Base-by-base conservation (phyloP, 768 basidiomycete species). In the Mycena filopes region DNA sequence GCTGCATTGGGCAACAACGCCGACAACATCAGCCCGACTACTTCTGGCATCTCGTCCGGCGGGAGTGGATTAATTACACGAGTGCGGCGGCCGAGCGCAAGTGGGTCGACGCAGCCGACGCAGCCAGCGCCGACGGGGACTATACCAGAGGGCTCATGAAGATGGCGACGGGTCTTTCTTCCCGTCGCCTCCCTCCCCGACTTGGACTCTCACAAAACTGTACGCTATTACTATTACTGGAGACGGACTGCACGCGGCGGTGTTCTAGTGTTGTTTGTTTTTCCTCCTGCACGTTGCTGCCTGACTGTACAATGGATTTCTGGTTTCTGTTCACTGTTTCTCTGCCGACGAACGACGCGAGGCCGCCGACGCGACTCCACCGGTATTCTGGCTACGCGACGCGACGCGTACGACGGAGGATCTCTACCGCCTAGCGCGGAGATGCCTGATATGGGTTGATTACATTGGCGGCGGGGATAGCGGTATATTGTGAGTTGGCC, bases 81-180 rank as follows among this genome's bases (percentile, higher is more conserved):
- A 74, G 82, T 78, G 60, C 82, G 86, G 75, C 75, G 85, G 60
- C 64, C 80, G 70, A 86, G 86, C 62, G 76, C 79, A 41, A 81
- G 81, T 60, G 83, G 80, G 20, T 70, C 72, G 63, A n/a, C 64
- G 12, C 59, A 53, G 18, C 18, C 10, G 36, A 4, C 36, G 36
- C 36, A 36, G 5, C 36, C 36, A 4, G 15, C 49, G 29, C 46
- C 46, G 25, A 13, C 50, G 40, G 53, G 31, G 36, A 54, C 25
- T 21, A 48, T 54, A 36, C 46, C 42, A 42, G 50, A 29, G 42
- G 21, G 28, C 25, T 31, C 26, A 4, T 55, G 40, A 63, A 50
- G 42, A n/a, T n/a, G n/a, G 33, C 25, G 31, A 25, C 23, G 46
- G 11, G 29, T 3, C 13, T 25, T 31, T 21, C n/a, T 41, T 23